Percentiles rank a stretch among this genome's conserved stretches.
Evolutionary conservation across 345 rosid genomes (phyloP).

Genomic region (Boechera stricta): DNA sequence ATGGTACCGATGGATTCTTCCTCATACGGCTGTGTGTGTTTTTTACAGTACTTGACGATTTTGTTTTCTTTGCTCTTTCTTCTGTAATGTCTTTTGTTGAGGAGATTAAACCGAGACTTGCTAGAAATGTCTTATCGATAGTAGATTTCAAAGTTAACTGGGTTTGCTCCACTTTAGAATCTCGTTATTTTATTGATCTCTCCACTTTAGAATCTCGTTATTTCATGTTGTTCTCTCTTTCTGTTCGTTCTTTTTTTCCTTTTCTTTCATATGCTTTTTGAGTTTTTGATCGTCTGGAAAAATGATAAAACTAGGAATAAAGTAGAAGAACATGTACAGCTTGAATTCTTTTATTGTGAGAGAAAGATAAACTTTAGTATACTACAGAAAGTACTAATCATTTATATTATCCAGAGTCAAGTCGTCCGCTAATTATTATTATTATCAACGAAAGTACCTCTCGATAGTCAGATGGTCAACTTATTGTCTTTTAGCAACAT

Average conservation of each 20-base stretch:
- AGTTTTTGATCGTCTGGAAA: background rate
- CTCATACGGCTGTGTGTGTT: constrained; percentile 17
- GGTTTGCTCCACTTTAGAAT: background rate
- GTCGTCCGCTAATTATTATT: too few relatives aligned
- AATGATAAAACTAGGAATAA: background rate
- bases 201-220: background rate
- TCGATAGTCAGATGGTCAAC: background rate
- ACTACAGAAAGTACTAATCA: too few relatives aligned
- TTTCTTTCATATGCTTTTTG: background rate
- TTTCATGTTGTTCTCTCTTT: background rate
- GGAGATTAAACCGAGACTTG: constrained; percentile 15
- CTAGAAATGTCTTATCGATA: background rate
- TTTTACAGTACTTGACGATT: constrained; percentile 25
- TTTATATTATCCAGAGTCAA: too few relatives aligned
- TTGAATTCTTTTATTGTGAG: too few relatives aligned
- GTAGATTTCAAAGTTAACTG: background rate
- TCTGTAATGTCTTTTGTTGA: constrained; percentile 16
- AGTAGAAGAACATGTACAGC: background rate
- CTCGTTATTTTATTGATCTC: background rate
- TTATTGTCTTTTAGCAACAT: background rate
- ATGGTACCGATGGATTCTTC: constrained; percentile 34
- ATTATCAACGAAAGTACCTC: background rate
- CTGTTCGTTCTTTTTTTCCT: too few relatives aligned
- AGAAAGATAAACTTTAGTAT: too few relatives aligned
- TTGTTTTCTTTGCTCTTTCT: constrained; percentile 11